Conservation (phyloP, 768 basidiomycete genomes). For the Rhizopogon sp. region DNA sequence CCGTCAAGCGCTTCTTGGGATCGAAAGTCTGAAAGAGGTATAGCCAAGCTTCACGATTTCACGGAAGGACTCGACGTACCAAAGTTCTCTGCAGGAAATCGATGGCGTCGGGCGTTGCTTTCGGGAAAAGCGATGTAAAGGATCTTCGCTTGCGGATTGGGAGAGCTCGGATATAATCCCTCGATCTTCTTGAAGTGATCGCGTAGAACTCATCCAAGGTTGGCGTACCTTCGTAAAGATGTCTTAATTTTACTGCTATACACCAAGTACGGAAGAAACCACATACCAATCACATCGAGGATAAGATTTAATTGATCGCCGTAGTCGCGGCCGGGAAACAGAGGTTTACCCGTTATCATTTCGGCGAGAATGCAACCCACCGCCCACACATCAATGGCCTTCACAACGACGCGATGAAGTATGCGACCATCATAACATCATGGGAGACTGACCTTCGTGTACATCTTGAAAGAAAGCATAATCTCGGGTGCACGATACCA, state of each 20-base stretch:
- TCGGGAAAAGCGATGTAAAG: conserved; percentile 72
- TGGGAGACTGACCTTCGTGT: conserved; percentile 50
- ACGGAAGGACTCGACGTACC: conserved; percentile 40
- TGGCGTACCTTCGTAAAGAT: conserved; percentile 55
- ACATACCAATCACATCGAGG: conserved; percentile 75
- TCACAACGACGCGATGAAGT: conserved; percentile 1
- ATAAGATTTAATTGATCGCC: conserved; percentile 86
- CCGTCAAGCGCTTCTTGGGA: conserved; percentile 78
- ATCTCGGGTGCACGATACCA: conserved; percentile 96
- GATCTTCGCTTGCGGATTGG: conserved; percentile 75
- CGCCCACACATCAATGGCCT: conserved; percentile 74
- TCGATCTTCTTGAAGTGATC: conserved; percentile 78
- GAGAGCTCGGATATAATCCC: conserved; percentile 83
- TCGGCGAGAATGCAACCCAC: conserved; percentile 78
- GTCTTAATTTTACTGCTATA: conserved; percentile 16
- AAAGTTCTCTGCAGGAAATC: conserved; percentile 72
- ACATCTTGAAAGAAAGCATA: conserved; percentile 92
- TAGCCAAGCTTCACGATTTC: neutral
- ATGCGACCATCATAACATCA: conserved; percentile 10
- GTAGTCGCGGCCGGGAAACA: conserved; percentile 87
- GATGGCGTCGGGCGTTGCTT: conserved; percentile 66
- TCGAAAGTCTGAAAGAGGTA: conserved; percentile 62
- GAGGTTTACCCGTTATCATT: conserved; percentile 71
- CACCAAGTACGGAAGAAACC: neutral
- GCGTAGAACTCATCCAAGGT: conserved; percentile 88